Conservation (phyloP, 2,329 filamentous ascomycete species). For the Mycosphaerella arachidis region DNA sequence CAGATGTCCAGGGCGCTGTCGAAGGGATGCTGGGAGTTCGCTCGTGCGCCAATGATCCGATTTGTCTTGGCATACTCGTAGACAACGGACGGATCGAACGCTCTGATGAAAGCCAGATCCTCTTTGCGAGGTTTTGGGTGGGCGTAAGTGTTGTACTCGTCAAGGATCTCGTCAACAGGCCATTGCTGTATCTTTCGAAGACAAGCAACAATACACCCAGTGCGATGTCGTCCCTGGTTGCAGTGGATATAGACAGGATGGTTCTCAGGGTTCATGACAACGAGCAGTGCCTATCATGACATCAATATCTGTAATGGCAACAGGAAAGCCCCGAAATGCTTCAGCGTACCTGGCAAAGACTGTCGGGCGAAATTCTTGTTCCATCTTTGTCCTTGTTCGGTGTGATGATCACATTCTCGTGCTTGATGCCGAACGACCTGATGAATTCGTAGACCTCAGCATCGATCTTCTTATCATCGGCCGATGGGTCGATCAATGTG, state of each 20-base stretch:
- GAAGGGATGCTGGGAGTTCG: background rate
- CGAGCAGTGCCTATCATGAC: constrained; percentile 56
- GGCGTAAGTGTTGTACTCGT: constrained; percentile 67
- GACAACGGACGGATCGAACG: constrained; percentile 41
- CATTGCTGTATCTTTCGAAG: constrained; percentile 70
- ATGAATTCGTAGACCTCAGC: constrained; percentile 53
- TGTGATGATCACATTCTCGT: constrained; percentile 71
- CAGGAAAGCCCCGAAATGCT: background rate
- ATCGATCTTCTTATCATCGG: constrained; percentile 2
- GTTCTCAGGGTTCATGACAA: constrained; percentile 67
- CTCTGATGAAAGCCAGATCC: constrained; percentile 43
- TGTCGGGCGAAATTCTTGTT: constrained; percentile 55
- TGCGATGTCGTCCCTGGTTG: constrained; percentile 92
- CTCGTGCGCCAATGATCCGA: background rate
- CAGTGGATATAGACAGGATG: constrained; percentile 84
- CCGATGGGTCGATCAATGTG: constrained; percentile 44
- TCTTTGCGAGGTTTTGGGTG: constrained; percentile 46
- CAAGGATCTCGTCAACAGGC: constrained; percentile 57
- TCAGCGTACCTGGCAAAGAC: constrained; percentile 54
- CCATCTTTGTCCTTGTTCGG: constrained; percentile 74
- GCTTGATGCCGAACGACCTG: constrained; percentile 60
- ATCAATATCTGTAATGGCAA: background rate
- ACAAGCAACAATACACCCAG: constrained; percentile 80
- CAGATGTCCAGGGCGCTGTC: constrained; percentile 1
- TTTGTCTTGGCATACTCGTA: constrained; percentile 26